Base-by-base conservation (phyloP, 2,329 filamentous ascomycete species). In the Aspergillus novofumigatus region DNA sequence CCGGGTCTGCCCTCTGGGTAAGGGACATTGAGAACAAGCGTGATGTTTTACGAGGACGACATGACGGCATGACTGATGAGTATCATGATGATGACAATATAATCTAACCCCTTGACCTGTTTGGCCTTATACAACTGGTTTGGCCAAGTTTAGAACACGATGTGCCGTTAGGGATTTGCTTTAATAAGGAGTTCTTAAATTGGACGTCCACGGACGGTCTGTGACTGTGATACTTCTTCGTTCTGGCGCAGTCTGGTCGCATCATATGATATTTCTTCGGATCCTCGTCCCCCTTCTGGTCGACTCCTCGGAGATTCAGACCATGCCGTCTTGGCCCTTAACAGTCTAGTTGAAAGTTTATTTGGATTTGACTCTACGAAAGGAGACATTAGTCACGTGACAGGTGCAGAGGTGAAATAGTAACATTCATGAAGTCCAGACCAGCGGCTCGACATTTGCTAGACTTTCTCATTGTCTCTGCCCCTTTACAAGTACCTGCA, bases 1-100 rank as follows among this genome's bases (percentile, higher is more conserved):
- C 86, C 21, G 94, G 93, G 2, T 88, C 90, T 47, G 93, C 91
- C 1, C 77, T 97, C 38, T 97, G 93, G 92, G 90, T 86, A 1
- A 87, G 87, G 1, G 86, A 88, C 62, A 76, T 97, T 52, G 92
- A 97, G 73, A 79, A 84, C 54, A 78, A 83, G 63, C 75, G 71
- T 29, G 66, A 68, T 49, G 56, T 61, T 51, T 59, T 71, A 44
- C 67, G 65, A 58, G 64, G 60, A 47, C 61, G 52, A 25, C 54
- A 60, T 23, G 63, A 64, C 32, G 55, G 62, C 56, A 60, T 63
- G 5, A 65, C 62, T 32, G 65, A 68, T 48, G 66, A 66, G 51
- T 78, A 79, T 64, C 69, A 68, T 51, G 75, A 77, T 62, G 67
- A 75, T 45, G 65, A 58, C n/a, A 55, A 68, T 51, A 55, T 55